phyloP scores from a whole-genome alignment of 768 basidiomycete genomes.

The Infundibulicybe gibba region DNA sequence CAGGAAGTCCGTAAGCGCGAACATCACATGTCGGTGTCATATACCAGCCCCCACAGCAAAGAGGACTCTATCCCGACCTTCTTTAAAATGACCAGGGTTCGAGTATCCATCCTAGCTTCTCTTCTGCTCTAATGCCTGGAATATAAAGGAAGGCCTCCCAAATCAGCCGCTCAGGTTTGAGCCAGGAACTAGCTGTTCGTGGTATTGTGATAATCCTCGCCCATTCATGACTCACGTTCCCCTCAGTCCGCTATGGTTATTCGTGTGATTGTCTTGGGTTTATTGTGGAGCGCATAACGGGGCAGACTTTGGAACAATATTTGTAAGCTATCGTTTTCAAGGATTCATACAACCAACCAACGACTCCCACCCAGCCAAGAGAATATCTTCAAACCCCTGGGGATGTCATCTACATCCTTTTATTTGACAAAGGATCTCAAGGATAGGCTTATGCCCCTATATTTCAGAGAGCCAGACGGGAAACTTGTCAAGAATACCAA shows the following conservation, averaged over 20 bases:
- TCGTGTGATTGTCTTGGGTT: constrained; percentile 25
- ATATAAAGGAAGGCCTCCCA: constrained; percentile 16
- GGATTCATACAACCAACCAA: background rate
- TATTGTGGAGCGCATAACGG: constrained; percentile 22
- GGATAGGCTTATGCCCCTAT: constrained; percentile 13
- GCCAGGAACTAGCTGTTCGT: constrained; percentile 25
- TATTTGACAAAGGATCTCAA: constrained; percentile 19
- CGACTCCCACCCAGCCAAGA: constrained; percentile 16
- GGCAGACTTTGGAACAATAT: constrained; percentile 22
- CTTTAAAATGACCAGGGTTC: constrained; percentile 18
- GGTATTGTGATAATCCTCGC: background rate
- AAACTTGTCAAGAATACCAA: constrained; percentile 12
- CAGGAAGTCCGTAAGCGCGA: constrained; percentile 7
- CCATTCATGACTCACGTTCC: background rate
- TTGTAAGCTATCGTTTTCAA: constrained; percentile 14
- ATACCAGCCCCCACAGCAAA: constrained; percentile 18
- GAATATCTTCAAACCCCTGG: constrained; percentile 26
- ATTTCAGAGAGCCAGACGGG: constrained; percentile 16
- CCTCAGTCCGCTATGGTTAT: constrained; percentile 19
- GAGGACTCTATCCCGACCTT: constrained; percentile 15
- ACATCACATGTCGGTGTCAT: constrained; percentile 12
- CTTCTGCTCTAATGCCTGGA: background rate
- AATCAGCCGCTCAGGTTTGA: constrained; percentile 23
- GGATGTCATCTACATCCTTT: constrained; percentile 21
- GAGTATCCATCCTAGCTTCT: background rate